phyloP scores from a whole-genome alignment of 2,329 filamentous ascomycete species.

The Cladosporium sp. region DNA sequence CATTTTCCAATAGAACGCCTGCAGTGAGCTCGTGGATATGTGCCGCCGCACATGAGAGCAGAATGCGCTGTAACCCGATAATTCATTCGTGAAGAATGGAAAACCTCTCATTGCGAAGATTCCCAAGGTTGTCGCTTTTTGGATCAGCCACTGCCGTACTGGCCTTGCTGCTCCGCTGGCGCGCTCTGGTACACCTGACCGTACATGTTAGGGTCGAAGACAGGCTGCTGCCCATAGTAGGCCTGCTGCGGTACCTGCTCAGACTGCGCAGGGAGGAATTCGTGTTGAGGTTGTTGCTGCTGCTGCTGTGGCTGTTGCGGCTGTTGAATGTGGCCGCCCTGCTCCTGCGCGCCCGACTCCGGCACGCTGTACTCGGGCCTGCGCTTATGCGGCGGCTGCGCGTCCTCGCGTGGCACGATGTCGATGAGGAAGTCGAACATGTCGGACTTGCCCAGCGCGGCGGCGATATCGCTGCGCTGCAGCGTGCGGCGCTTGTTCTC shows the following conservation, averaged over 20 bases:
- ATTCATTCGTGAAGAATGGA: no score
- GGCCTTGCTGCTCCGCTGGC: constrained; percentile 8
- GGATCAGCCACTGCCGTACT: constrained; percentile 10
- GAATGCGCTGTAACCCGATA: no score
- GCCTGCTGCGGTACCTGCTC: constrained; percentile 75
- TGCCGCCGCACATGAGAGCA: background rate
- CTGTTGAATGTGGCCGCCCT: constrained; percentile 30
- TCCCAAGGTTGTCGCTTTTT: background rate
- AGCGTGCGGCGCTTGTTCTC: constrained; percentile 97
- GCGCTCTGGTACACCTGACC: constrained; percentile 17
- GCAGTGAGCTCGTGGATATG: no score
- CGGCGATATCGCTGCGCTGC: constrained; percentile 94
- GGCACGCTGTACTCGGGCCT: constrained; percentile 41
- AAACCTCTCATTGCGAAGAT: no score
- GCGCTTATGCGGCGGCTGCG: constrained; percentile 78
- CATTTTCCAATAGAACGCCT: background rate
- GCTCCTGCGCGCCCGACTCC: constrained; percentile 32
- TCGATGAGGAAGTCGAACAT: constrained; percentile 99
- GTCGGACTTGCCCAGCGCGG: constrained; percentile 91
- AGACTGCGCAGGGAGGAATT: constrained; percentile 51
- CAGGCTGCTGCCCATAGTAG: constrained; percentile 62
- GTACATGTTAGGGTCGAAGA: constrained; percentile 86
- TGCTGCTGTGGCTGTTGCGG: constrained; percentile 54
- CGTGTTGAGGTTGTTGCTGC: constrained; percentile 55
- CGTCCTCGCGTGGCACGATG: constrained; percentile 95